These are phyloP conservation scores for Cadophora sp. DNA, from an alignment of 2,329 filamentous ascomycete genomes.

Conservation along the genomic window DNA sequence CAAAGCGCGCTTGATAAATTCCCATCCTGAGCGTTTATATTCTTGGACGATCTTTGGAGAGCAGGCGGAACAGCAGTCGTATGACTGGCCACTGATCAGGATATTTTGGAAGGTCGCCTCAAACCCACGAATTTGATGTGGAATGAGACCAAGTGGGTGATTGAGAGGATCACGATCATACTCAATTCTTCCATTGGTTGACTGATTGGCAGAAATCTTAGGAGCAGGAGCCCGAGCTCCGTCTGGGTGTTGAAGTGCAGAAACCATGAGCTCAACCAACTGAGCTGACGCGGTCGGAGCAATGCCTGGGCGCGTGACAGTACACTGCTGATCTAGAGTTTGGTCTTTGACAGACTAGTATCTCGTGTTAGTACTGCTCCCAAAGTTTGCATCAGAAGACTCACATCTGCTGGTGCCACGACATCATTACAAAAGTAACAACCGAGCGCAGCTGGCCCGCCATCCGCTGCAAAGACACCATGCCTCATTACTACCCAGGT, in stretches of 20 bases:
- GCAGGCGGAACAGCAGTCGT: slow-evolving; percentile 83
- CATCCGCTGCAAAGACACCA: slow-evolving; percentile 67
- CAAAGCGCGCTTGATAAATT: slow-evolving; percentile 76
- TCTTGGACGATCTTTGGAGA: slow-evolving; percentile 72
- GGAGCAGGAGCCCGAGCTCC: slow-evolving; percentile 68
- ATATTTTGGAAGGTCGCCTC: slow-evolving; percentile 77
- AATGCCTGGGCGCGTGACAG: slow-evolving; percentile 91
- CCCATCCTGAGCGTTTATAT: slow-evolving; percentile 74
- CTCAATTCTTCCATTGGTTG: slow-evolving; percentile 45
- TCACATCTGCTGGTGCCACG: slow-evolving; percentile 89
- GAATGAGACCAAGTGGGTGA: slow-evolving; percentile 72
- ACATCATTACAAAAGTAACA: slow-evolving; percentile 99
- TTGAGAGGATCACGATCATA: slow-evolving; percentile 63
- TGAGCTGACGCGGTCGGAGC: slow-evolving; percentile 91
- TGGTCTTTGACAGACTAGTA: slow-evolving; percentile 87
- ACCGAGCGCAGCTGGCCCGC: slow-evolving; percentile 73
- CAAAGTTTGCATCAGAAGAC: slow-evolving; percentile 46
- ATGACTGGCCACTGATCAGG: slow-evolving; percentile 75
- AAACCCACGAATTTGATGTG: slow-evolving; percentile 83
- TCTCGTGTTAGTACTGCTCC: slow-evolving; percentile 27
- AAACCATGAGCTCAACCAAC: slow-evolving; percentile 88
- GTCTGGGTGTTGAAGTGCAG: slow-evolving; percentile 84
- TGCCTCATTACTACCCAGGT: slow-evolving; percentile 98
- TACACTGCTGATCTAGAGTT: slow-evolving; percentile 97
- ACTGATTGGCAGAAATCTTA: slow-evolving; percentile 42